Base-by-base conservation (phyloP, 768 basidiomycete species). In the Epithele typhae region DNA sequence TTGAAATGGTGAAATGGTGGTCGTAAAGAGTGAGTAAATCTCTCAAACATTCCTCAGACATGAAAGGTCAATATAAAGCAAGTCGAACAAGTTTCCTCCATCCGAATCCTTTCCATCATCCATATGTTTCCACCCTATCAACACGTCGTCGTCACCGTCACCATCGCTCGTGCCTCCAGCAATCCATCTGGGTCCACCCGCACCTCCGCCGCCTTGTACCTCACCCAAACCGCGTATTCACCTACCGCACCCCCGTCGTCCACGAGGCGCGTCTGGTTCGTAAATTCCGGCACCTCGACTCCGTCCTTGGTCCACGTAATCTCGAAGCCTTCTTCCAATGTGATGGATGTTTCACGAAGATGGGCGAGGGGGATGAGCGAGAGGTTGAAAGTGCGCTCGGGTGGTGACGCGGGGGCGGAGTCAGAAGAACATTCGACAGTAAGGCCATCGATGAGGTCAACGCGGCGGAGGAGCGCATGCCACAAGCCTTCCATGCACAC, bases 401-500 rank as follows among this genome's bases (percentile, higher is more conserved):
- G 35, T n/a, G 69, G 27, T 30, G 10, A 82, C 78, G 14, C 86
- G 67, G 25, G 86, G 75, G 14, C 35, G 70, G 8, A 6, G 35
- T n/a, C 15, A 8, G 35, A 8, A 3, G 49, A 40, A 56, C 80
- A 83, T 2, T 52, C 57, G 54, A 71, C 64, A 17, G 61, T 58
- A 32, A 82, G 54, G 17, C 61, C 60, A 49, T 90, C 86, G 56
- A 90, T 78, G 56, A 88, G 74, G 58, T 68, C 70, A 43, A 89
- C 65, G 27, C 74, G 74, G 34, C 64, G 62, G 7, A 88, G 71
- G 18, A 88, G 76, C 15, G 78, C 70, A 37, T 78, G 64, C 87
- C 88, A 90, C 24, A 90, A 77, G 5, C 76, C 84, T 52, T 90
- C 88, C 11, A 76, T 56, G 58, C 88, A 91, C 40, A 77, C 81